Evolutionary conservation across 1,139 yeast genomes (phyloP), one percentile per base, ranked within the genome.

Genomic region (Wickerhamiella pararugosa): DNA sequence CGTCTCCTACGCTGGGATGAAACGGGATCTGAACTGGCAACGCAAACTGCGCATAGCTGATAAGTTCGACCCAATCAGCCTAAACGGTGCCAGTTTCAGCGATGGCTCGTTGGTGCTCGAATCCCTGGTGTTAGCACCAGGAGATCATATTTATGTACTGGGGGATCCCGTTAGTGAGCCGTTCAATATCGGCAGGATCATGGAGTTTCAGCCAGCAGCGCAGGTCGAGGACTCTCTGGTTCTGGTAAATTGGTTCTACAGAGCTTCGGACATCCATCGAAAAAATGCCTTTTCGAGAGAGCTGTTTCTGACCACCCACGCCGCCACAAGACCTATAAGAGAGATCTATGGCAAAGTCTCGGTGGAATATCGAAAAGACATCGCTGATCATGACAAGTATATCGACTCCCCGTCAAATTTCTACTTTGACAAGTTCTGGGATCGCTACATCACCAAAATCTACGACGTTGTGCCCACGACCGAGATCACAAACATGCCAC

Each of bases 161-260:
- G 77, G 93, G 49, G 96, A 84, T 57, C 96, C 96, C 0, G 90
- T 95, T 0, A 93, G 94, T 1, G 97, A 87, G 53, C 96, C 97
- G 0, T 87, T 82, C 62, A 86, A 83, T 54, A 73, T 90, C 38
- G 97, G 94, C 0, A 67, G 92, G 42, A 70, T 90, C 39, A 73
- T 83, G 70, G 93, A 87, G 26, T 84, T 86, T 57, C 44, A 4
- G 48, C 42, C 5, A 34, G 40, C 6, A 4, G 36, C 9, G 32
- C 9, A 7, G 11, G 10, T n/a, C 11, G 25, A 15, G n/a, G 29
- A 27, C n/a, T 8, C 27, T 10, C 7, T 64, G 48, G 75, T 84
- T 50, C 77, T 76, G 46, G 76, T 90, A 50, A 92, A 87, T 62
- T 87, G 97, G 97, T 79, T 79, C 57, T 84, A 86, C 56, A 67